Percentiles rank a stretch among this genome's conserved stretches.
phyloP scores from a whole-genome alignment of 495 filamentous ascomycete species.

The Parathielavia appendiculata region DNA sequence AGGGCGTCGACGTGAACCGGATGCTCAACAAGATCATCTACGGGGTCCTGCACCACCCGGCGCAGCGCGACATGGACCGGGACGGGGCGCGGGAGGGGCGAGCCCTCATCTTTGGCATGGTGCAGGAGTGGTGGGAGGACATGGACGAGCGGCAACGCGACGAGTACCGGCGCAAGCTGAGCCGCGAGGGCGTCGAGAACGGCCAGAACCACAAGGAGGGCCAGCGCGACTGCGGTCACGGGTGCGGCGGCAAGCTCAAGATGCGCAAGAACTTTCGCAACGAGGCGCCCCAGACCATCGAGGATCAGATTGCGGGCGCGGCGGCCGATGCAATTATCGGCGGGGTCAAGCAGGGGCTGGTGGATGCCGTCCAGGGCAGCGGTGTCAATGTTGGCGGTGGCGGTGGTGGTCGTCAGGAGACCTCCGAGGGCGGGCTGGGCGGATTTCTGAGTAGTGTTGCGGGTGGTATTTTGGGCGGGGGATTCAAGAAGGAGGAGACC shows the following conservation, averaged over 20 bases:
- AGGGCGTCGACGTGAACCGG: conserved; percentile 58
- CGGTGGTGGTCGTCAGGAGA: conserved; percentile 19
- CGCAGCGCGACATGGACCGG: conserved; percentile 60
- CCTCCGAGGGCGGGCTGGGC: conserved; percentile 37
- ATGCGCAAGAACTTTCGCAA: conserved; percentile 42
- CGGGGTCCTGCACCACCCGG: conserved; percentile 84
- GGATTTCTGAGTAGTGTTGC: conserved; percentile 41
- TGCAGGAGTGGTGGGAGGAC: conserved; percentile 73
- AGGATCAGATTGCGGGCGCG: conserved; percentile 43
- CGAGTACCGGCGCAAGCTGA: conserved; percentile 64
- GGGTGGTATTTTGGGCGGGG: conserved; percentile 43
- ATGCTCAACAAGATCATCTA: conserved; percentile 68
- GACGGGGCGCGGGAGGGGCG: conserved; percentile 72
- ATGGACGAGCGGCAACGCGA: conserved; percentile 57
- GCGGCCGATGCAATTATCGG: conserved; percentile 45
- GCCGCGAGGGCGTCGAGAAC: conserved; percentile 65
- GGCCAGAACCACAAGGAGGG: conserved; percentile 81
- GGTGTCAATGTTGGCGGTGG: conserved; percentile 18
- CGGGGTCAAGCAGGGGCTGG: conserved; percentile 41
- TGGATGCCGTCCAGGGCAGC: conserved; percentile 28
- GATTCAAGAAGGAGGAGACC: conserved; percentile 39
- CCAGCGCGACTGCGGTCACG: conserved; percentile 77
- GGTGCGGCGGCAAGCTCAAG: conserved; percentile 59
- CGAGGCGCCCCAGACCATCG: conserved; percentile 30
- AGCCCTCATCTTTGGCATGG: conserved; percentile 66